Percentiles rank a stretch among this genome's conserved stretches.
phyloP scores from a whole-genome alignment of 2,329 filamentous ascomycete species.

The Paradendryphiella salina region DNA sequence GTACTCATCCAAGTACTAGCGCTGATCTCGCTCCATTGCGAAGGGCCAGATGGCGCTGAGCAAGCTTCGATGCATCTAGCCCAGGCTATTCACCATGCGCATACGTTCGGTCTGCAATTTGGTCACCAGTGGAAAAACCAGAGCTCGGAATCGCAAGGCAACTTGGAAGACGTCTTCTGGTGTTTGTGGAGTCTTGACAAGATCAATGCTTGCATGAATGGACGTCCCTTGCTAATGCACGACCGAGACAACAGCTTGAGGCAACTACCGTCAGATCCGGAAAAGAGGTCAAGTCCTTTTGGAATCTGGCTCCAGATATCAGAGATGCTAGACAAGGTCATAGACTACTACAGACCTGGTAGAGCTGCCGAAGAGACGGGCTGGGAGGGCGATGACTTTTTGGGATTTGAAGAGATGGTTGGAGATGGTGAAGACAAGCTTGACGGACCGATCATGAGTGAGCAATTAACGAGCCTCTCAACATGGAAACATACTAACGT shows the following conservation, averaged over 20 bases:
- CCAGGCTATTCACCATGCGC: constrained; percentile 55
- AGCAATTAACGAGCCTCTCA: constrained; percentile 3
- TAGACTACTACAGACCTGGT: constrained; percentile 53
- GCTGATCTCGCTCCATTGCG: constrained; percentile 53
- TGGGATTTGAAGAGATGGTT: constrained; percentile 53
- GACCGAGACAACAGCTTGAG: constrained; percentile 53
- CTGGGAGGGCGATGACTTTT: constrained; percentile 52
- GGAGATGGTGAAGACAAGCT: constrained; percentile 46
- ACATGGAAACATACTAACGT: constrained; percentile 18
- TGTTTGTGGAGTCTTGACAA: constrained; percentile 56
- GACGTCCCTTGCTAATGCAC: constrained; percentile 53
- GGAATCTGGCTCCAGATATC: constrained; percentile 54
- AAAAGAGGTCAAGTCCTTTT: constrained; percentile 53
- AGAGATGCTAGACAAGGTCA: constrained; percentile 53
- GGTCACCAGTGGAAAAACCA: constrained; percentile 47
- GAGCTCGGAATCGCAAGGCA: constrained; percentile 44
- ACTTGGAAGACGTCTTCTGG: constrained; percentile 55
- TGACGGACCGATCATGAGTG: constrained; percentile 45
- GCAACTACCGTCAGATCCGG: constrained; percentile 47
- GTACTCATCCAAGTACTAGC: constrained; percentile 54
- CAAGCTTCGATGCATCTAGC: constrained; percentile 53
- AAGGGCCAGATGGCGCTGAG: constrained; percentile 54
- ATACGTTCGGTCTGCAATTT: constrained; percentile 55
- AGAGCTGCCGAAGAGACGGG: constrained; percentile 49
- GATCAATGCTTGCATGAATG: constrained; percentile 53